Conservation (phyloP, 805 yeast species). For the Ogataea polymorpha region DNA sequence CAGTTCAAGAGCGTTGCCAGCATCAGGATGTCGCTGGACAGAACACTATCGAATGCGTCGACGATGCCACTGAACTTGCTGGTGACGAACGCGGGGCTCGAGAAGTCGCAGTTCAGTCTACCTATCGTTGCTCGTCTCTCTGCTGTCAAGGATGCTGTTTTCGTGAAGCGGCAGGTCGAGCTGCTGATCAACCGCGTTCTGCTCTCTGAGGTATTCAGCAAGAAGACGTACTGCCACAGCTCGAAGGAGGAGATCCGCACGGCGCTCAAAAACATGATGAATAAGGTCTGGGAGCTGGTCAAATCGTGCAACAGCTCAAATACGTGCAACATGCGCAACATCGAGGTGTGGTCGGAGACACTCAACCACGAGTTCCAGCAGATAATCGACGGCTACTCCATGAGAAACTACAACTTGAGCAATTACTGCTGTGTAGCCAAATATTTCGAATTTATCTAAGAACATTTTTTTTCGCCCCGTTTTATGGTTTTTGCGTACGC, state of each 20-base stretch:
- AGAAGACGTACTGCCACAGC: slow-evolving; percentile 7
- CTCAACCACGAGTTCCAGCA: slow-evolving; percentile 17
- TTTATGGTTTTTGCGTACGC: not conserved
- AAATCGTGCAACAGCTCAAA: slow-evolving; percentile 24
- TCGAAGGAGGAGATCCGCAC: slow-evolving; percentile 22
- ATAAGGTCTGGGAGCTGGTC: slow-evolving; percentile 26
- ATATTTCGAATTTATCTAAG: slow-evolving; percentile 15
- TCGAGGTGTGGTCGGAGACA: slow-evolving; percentile 24
- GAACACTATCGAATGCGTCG: slow-evolving; percentile 4
- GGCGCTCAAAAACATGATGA: slow-evolving; percentile 13
- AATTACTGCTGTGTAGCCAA: slow-evolving; percentile 18
- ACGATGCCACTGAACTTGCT: slow-evolving; percentile 22
- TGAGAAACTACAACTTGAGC: slow-evolving; percentile 29
- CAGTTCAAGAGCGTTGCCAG: slow-evolving; percentile 6
- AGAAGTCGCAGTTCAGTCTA: slow-evolving; percentile 17
- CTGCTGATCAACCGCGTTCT: slow-evolving; percentile 27
- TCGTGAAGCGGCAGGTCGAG: slow-evolving; percentile 37
- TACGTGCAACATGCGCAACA: slow-evolving; percentile 19
- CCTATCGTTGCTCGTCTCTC: slow-evolving; percentile 31
- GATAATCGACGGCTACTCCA: slow-evolving; percentile 28
- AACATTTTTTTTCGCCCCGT: not conserved
- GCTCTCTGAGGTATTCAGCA: slow-evolving; percentile 15
- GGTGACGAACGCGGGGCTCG: slow-evolving; percentile 18
- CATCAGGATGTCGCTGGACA: slow-evolving; percentile 10
- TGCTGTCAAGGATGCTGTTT: slow-evolving; percentile 33